phyloP scores from a whole-genome alignment of 805 yeast species.

The Candida wancherniae region DNA sequence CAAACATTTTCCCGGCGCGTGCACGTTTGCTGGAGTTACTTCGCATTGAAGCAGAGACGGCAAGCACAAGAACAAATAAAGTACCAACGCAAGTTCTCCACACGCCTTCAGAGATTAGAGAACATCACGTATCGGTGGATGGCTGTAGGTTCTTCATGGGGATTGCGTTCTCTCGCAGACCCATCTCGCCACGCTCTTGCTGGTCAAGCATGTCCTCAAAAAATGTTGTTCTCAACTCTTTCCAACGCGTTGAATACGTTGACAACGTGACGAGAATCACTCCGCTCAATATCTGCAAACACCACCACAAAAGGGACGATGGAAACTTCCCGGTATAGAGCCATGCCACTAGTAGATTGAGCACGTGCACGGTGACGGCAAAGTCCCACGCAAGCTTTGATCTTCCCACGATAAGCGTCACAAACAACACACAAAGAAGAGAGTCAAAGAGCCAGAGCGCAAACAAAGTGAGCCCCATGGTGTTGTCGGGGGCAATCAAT shows the following conservation, averaged over 20 bases:
- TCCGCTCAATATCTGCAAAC: conserved; percentile 65
- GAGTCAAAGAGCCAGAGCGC: conserved; percentile 81
- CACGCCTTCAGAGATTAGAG: no score
- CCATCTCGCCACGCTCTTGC: conserved; percentile 6
- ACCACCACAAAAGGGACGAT: conserved; percentile 74
- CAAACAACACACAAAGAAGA: conserved; percentile 74
- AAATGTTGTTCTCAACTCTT: conserved; percentile 82
- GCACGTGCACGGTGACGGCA: conserved; percentile 85
- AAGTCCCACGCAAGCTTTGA: conserved; percentile 95
- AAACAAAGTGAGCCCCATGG: conserved; percentile 73
- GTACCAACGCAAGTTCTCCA: no score
- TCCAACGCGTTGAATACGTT: conserved; percentile 89
- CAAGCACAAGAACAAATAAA: no score
- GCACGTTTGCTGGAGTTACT: no score
- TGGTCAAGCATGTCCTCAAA: conserved; percentile 75
- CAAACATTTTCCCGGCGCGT: no score
- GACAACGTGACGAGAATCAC: conserved; percentile 71
- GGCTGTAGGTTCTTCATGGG: conserved; percentile 1
- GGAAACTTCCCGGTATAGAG: conserved; percentile 66
- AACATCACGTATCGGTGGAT: no score
- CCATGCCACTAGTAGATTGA: conserved; percentile 70
- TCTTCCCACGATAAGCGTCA: conserved; percentile 84
- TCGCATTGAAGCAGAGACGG: no score
- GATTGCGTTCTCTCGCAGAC: conserved; percentile 1
- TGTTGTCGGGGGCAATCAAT: conserved; percentile 63